Evolutionary conservation across 2,329 filamentous ascomycete genomes (phyloP).

Genomic region (Monilinia aucupariae): DNA sequence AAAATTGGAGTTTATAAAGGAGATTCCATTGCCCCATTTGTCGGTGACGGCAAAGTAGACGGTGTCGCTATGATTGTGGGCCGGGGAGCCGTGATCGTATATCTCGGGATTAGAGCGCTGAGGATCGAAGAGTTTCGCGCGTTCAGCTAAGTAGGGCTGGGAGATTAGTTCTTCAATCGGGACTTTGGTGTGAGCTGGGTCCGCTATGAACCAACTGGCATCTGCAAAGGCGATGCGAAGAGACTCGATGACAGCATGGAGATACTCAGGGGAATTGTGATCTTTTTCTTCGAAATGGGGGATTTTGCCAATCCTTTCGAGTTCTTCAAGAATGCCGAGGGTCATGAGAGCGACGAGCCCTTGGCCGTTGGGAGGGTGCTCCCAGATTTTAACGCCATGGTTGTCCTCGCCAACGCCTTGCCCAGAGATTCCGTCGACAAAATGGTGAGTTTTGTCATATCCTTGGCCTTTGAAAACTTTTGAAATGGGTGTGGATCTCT

Average conservation of each 20-base stretch:
- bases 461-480: conserved; percentile 68
- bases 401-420: conserved; percentile 38
- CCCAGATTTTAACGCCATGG: conserved; percentile 76
- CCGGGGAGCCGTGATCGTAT: conserved; percentile 71
- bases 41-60: conserved; percentile 91
- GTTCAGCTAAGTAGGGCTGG: conserved; percentile 66
- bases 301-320: conserved; percentile 72
- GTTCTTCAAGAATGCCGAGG: conserved; percentile 80
- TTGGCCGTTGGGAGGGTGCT: conserved; percentile 94
- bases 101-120: conserved; percentile 54
- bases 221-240: conserved; percentile 89
- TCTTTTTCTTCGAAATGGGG: conserved; percentile 62
- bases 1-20: conserved; percentile 96
- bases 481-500: conserved; percentile 80
- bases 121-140: conserved; percentile 54
- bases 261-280: conserved; percentile 75
- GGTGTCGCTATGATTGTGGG: conserved; percentile 81
- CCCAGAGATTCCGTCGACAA: conserved; percentile 39
- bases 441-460: conserved; percentile 43
- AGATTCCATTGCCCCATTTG: conserved; percentile 77
- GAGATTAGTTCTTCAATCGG: conserved; percentile 67
- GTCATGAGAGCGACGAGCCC: conserved; percentile 94
- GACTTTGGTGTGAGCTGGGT: conserved; percentile 67
- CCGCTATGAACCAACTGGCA: conserved; percentile 82
- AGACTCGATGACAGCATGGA: conserved; percentile 83